These are phyloP conservation scores for Hyphopichia pseudoburtonii DNA, from an alignment of 1,139 yeast genomes.

Conservation along the genomic window DNA sequence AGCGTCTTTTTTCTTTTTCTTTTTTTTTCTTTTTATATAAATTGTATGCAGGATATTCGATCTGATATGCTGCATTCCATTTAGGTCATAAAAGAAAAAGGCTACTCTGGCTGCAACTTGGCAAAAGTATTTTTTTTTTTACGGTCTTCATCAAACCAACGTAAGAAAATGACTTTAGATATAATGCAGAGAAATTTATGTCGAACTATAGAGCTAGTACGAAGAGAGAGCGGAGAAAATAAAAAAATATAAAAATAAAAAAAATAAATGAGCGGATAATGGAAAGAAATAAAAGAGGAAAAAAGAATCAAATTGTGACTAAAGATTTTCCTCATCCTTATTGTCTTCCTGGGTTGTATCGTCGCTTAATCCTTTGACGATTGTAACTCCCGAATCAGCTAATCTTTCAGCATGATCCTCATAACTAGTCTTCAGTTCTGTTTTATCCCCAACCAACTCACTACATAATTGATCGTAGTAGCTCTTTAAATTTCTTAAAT, in stretches of 20 bases:
- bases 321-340: neutral
- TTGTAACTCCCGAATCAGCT: neutral
- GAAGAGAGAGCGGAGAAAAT: neutral
- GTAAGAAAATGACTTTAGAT: too few relatives aligned
- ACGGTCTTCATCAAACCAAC: too few relatives aligned
- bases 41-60: too few relatives aligned
- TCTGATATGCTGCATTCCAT: too few relatives aligned
- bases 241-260: neutral
- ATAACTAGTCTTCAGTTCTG: constrained; percentile 14
- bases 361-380: neutral
- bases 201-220: neutral
- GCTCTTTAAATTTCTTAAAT: constrained; percentile 31
- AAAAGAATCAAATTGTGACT: too few relatives aligned
- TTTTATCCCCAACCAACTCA: constrained; percentile 13
- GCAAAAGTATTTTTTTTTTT: too few relatives aligned
- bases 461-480: constrained; percentile 41
- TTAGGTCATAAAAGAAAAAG: too few relatives aligned
- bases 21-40: too few relatives aligned
- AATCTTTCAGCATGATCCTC: constrained; percentile 8
- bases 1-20: too few relatives aligned
- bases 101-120: too few relatives aligned
- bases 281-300: neutral
- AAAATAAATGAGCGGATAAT: neutral
- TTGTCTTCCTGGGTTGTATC: neutral
- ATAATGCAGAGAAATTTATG: too few relatives aligned